A percentile compares a stretch with the other conserved stretches of the same genome.
These are phyloP conservation scores for Lactarius akahatsu DNA, from an alignment of 768 basidiomycete species.

Conservation along the genomic window DNA sequence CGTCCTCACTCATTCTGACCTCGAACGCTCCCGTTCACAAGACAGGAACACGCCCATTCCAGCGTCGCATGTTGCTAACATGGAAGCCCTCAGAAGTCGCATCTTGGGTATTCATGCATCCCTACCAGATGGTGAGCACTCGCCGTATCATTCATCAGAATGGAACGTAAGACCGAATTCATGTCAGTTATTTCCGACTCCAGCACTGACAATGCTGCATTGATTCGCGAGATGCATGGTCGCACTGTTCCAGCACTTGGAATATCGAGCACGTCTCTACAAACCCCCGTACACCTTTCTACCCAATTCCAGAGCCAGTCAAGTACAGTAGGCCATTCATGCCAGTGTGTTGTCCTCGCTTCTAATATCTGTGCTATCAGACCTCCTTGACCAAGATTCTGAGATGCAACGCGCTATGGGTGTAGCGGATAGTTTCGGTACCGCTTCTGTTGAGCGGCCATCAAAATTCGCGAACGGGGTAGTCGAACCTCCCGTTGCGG, in stretches of 20 bases:
- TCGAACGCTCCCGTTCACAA: neutral
- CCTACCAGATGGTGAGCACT: constrained; percentile 14
- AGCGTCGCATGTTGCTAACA: constrained; percentile 24
- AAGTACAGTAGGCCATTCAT: constrained; percentile 17
- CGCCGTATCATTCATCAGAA: neutral
- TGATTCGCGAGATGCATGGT: constrained; percentile 20
- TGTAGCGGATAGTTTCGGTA: constrained; percentile 25
- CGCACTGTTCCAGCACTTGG: constrained; percentile 3
- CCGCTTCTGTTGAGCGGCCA: constrained; percentile 14
- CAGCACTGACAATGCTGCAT: constrained; percentile 21
- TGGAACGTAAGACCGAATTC: neutral
- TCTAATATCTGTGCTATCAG: constrained; percentile 9
- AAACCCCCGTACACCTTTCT: constrained; percentile 24
- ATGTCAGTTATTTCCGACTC: constrained; percentile 21
- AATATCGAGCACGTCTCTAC: constrained; percentile 23
- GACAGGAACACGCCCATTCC: constrained; percentile 8
- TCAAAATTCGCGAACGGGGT: neutral
- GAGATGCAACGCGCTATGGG: constrained; percentile 31
- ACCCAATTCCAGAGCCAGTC: constrained; percentile 27
- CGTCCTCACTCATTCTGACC: neutral
- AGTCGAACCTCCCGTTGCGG: neutral
- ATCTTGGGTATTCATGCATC: constrained; percentile 15
- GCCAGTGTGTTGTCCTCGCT: neutral
- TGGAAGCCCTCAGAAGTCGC: constrained; percentile 23
- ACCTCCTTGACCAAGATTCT: constrained; percentile 30